Evolutionary conservation across 2,329 filamentous ascomycete genomes (phyloP).

Genomic region (Ophiostoma fasciatum): DNA sequence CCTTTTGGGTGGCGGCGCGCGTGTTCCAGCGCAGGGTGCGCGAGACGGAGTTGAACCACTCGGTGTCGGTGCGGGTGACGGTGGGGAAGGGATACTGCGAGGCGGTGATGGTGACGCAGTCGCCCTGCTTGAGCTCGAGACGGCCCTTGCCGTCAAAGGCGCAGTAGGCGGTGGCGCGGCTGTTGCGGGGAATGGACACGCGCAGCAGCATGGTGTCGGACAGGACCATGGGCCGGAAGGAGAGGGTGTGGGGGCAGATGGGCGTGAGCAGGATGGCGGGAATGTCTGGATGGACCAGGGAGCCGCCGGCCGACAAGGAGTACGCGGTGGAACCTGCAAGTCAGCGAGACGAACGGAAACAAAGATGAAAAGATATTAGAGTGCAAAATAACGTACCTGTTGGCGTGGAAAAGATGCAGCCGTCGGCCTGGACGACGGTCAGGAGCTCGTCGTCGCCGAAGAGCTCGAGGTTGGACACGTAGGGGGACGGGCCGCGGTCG

Average conservation of each 20-base stretch:
- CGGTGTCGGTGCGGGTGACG: constrained; percentile 72
- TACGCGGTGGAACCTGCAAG: constrained; percentile 67
- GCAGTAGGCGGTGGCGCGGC: constrained; percentile 87
- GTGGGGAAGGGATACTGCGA: constrained; percentile 96
- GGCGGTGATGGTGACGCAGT: constrained; percentile 91
- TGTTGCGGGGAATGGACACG: constrained; percentile 70
- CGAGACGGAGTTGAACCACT: constrained; percentile 95
- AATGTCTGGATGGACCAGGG: constrained; percentile 90
- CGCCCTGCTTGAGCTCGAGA: constrained; percentile 80
- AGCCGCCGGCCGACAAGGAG: constrained; percentile 87
- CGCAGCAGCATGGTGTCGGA: constrained; percentile 88
- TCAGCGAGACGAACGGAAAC: background rate
- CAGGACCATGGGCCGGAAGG: constrained; percentile 94
- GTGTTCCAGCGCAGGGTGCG: constrained; percentile 92
- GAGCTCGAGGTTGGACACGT: constrained; percentile 91
- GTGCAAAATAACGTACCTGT: constrained; percentile 40
- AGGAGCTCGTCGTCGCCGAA: constrained; percentile 92
- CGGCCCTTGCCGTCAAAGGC: constrained; percentile 96
- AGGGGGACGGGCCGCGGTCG: constrained; percentile 88
- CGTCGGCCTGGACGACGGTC: constrained; percentile 91
- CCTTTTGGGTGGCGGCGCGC: constrained; percentile 80
- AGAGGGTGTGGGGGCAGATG: constrained; percentile 93
- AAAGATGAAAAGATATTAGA: background rate
- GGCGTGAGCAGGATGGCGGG: constrained; percentile 92
- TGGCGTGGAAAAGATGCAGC: constrained; percentile 93